Base-by-base conservation (phyloP, 2,329 filamentous ascomycete species). In the Aspergillus bombycis region DNA sequence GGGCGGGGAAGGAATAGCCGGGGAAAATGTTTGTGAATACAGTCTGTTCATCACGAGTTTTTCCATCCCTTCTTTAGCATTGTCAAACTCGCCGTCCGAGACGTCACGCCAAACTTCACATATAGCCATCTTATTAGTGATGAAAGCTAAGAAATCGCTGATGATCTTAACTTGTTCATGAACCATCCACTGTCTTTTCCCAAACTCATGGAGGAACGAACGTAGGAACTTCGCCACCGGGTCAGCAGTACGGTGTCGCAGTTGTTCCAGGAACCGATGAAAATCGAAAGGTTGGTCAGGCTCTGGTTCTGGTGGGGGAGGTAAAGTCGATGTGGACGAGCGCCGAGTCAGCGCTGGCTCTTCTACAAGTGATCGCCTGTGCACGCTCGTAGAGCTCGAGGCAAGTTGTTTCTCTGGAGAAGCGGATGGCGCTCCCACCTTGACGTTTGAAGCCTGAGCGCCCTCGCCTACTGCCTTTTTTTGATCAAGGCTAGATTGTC, bases 161-260 rank as follows among this genome's bases (percentile, higher is more conserved):
- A 99, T 97, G 66, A 99, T 98, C 80, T 99, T 99, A 75, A 98
- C 95, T 78, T 99, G 95, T 80, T 99, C 95, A 76, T 99, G 95
- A 8, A 97, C 95, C 92, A 97, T 96, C 95, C 95, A 99, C 78
- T 98, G 95, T 70, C 94, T 92, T 82, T 98, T 99, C 41, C 89
- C 92, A 79, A 99, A 99, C 77, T 99, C 96, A 56, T 88, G 89
- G 34, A 99, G 81, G 72, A 99, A 99, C 0, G 95, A 98, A 68
- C 96, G 92, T 53, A 99, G 84, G 74, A 97, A 99, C 67, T 94
- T 91, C 6, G 96, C 96, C 2, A 99, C 94, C 1, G 96, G 95
- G 72, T 99, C 96, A n/a, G 95, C 96, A 62, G 96, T 97, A 68
- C 94, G 92, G 79, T 99, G 95, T 64, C 95, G 90, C 36, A 99